Percentiles rank a stretch among this genome's conserved stretches.
Evolutionary conservation across 2,329 filamentous ascomycete species (phyloP).

Genomic region (Diaporthe capsici): DNA sequence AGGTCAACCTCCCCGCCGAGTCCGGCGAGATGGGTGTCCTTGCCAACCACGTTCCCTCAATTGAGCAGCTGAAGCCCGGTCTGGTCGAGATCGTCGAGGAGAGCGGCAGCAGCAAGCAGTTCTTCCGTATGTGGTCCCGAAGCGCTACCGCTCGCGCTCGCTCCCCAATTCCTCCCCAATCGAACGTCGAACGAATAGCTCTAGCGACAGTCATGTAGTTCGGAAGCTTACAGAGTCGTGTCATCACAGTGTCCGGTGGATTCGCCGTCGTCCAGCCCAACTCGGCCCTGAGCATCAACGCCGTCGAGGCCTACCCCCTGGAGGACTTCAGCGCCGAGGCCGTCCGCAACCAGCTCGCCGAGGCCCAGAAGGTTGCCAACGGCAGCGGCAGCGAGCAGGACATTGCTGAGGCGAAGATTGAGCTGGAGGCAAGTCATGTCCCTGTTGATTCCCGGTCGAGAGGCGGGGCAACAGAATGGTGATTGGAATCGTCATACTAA

Average conservation of each 20-base stretch:
- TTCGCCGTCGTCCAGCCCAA: constrained; percentile 98
- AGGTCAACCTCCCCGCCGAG: constrained; percentile 99
- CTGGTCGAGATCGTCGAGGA: constrained; percentile 97
- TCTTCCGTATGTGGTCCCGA: constrained; percentile 83
- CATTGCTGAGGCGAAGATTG: constrained; percentile 98
- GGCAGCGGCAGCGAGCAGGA: constrained; percentile 96
- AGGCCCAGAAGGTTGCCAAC: constrained; percentile 94
- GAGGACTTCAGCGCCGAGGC: constrained; percentile 97
- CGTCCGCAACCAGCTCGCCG: constrained; percentile 89
- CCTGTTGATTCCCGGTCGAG: neutral
- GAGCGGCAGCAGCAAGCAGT: constrained; percentile 90
- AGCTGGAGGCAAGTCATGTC: constrained; percentile 83
- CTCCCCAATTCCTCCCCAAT: too few species aligned
- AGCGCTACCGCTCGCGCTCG: neutral
- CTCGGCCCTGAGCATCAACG: constrained; percentile 97
- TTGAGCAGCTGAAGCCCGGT: constrained; percentile 98
- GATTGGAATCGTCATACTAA: constrained; percentile 52
- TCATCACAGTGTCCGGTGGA: constrained; percentile 85
- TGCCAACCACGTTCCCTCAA: constrained; percentile 98
- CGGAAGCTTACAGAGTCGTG: constrained; percentile 37
- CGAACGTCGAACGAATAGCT: neutral
- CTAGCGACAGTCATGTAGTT: neutral
- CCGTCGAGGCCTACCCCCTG: constrained; percentile 92
- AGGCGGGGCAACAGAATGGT: neutral
- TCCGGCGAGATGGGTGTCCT: constrained; percentile 99